Base-by-base conservation (phyloP, 2,329 filamentous ascomycete species). In the Sporothrix curviconia region DNA sequence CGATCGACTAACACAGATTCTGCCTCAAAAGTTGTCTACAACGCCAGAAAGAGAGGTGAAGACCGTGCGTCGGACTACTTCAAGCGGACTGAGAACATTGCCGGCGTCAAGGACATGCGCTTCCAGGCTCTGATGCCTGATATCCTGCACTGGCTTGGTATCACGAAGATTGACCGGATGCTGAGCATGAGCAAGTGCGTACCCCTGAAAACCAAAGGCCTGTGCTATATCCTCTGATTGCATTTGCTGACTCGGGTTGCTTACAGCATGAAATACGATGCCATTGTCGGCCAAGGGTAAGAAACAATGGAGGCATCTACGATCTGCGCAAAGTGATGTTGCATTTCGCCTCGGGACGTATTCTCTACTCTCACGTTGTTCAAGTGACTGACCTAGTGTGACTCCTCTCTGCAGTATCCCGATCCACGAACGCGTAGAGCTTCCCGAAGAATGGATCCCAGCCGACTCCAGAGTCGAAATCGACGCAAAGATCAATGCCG, bases 121-220 rank as follows among this genome's bases (percentile, higher is more conserved):
- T 97, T 97, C 79, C 94, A 97, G 76, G 92, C 92, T 28, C 78
- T 99, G 56, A 97, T 97, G 94, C 92, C 94, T 34, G 91, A 96
- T 70, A 95, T 97, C 64, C 80, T 97, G 55, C 94, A 97, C 74
- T 97, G 94, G 94, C 82, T 99, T 30, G 94, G 94, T 61, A 96
- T 99, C 69, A 94, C 89, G 70, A 97, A 97, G 79, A 97, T 99
- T 68, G 94, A 99, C 71, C 82, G 92, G 60, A 99, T 97, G 94
- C 77, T 96, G 66, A 95, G 90, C 76, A 97, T 97, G 94, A 95
- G 90, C 74, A 95, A 97, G 86, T 89, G 69, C 77, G 84, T 77
- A 32, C 24, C n/a, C n/a, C n/a, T n/a, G n/a, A n/a, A n/a, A n/a
- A n/a, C n/a, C n/a, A n/a, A n/a, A n/a, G n/a, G n/a, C n/a, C n/a